A percentile compares a stretch with the other conserved stretches of the same genome.
These are phyloP conservation scores for Theileria sp. DNA, from an alignment of 169 alveolate species.

Conservation along the genomic window DNA sequence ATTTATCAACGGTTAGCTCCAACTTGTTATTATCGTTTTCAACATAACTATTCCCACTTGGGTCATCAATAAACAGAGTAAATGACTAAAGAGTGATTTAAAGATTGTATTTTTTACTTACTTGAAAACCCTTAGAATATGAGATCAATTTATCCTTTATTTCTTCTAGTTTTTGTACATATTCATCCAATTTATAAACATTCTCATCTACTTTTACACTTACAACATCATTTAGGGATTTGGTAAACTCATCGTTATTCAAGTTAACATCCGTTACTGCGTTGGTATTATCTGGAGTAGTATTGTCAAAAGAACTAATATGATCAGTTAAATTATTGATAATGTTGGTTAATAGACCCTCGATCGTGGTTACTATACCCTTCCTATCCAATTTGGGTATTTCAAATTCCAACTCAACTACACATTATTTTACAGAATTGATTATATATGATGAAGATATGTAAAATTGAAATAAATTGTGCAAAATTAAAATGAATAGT, in stretches of 20 bases:
- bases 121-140: slow-evolving; percentile 30
- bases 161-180: slow-evolving; percentile 9
- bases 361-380: slow-evolving; percentile 91
- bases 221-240: neutral
- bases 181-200: slow-evolving; percentile 15
- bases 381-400: slow-evolving; percentile 89
- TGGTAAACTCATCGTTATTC: slow-evolving; percentile 3
- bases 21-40: slow-evolving; percentile 80
- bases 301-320: slow-evolving; percentile 18
- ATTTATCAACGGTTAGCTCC: slow-evolving; percentile 53
- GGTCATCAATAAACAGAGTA: slow-evolving; percentile 88
- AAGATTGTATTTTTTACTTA: neutral
- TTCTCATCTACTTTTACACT: neutral
- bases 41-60: slow-evolving; percentile 93
- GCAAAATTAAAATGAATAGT: neutral
- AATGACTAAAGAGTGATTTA: slow-evolving; percentile 18
- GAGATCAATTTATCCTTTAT: slow-evolving; percentile 25
- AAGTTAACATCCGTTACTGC: neutral
- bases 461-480: neutral
- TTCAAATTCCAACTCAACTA: slow-evolving; percentile 92
- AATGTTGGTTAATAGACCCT: slow-evolving; percentile 63
- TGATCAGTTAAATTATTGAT: slow-evolving; percentile 56
- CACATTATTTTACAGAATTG: neutral
- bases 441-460: neutral
- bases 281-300: slow-evolving; percentile 3